phyloP scores from a whole-genome alignment of 345 rosid species.

The Citrus maxima region DNA sequence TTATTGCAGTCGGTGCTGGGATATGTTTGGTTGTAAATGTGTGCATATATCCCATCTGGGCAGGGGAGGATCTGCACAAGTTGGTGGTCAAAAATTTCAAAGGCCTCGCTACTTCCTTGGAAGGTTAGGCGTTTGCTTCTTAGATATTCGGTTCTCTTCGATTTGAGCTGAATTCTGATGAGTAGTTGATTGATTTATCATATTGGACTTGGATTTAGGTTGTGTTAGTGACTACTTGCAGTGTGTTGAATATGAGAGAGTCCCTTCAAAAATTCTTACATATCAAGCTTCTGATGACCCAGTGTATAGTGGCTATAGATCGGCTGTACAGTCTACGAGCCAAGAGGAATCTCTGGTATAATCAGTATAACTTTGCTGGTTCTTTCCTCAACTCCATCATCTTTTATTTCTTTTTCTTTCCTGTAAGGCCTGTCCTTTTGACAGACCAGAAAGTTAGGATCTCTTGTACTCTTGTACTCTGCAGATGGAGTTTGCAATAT shows the following conservation, averaged over 20 bases:
- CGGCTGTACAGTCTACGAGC: constrained; percentile 78
- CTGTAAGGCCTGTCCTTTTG: neutral
- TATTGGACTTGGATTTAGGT: constrained; percentile 29
- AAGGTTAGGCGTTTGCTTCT: constrained; percentile 40
- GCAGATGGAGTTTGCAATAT: constrained; percentile 73
- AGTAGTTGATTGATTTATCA: neutral
- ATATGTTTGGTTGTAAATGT: constrained; percentile 56
- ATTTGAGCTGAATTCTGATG: neutral
- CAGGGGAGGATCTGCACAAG: constrained; percentile 88
- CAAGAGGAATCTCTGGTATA: constrained; percentile 82
- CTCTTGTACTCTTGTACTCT: constrained; percentile 7
- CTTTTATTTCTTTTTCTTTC: neutral
- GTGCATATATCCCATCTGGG: constrained; percentile 73
- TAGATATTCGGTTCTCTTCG: neutral
- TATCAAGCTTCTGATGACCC: constrained; percentile 92
- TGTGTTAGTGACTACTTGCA: constrained; percentile 77
- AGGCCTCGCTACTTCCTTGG: constrained; percentile 72
- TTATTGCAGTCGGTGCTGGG: constrained; percentile 68
- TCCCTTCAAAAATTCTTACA: constrained; percentile 82
- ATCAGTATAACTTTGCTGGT: neutral
- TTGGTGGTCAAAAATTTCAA: constrained; percentile 71
- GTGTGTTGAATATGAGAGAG: constrained; percentile 72
- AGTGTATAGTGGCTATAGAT: constrained; percentile 73
- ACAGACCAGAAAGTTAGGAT: constrained; percentile 2
- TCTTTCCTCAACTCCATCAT: neutral